Conservation (phyloP, 2,329 filamentous ascomycete species). For the Monilinia polystroma region DNA sequence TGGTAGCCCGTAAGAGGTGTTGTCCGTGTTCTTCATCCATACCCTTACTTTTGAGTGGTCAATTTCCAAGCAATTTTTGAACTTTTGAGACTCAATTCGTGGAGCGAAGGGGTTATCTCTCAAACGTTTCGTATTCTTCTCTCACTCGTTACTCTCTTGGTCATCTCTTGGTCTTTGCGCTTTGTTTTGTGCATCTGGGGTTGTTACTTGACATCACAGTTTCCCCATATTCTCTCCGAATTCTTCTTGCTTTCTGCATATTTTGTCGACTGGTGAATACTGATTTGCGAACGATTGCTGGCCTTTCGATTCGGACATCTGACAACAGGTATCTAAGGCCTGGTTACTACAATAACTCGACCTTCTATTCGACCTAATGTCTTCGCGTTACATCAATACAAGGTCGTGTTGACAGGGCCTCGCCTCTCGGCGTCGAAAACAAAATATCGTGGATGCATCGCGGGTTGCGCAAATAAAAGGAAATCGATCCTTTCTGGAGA, state of each 20-base stretch:
- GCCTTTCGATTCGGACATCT: constrained; percentile 28
- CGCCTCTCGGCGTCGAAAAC: constrained; percentile 15
- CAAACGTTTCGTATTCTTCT: constrained; percentile 33
- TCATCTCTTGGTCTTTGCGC: constrained; percentile 27
- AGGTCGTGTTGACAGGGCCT: constrained; percentile 36
- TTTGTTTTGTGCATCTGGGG: constrained; percentile 10
- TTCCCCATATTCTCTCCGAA: constrained; percentile 24
- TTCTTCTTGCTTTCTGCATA: constrained; percentile 16
- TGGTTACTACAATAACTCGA: constrained; percentile 18
- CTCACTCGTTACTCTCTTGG: constrained; percentile 34
- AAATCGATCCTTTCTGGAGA: constrained; percentile 19
- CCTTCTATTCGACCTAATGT: constrained; percentile 35
- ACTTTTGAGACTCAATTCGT: constrained; percentile 20
- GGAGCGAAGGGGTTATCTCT: constrained; percentile 23
- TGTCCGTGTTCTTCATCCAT: constrained; percentile 6
- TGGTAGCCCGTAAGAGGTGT: constrained; percentile 19
- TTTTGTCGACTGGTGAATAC: constrained; percentile 18
- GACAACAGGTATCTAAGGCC: constrained; percentile 8
- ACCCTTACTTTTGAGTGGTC: constrained; percentile 20
- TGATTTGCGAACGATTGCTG: constrained; percentile 22
- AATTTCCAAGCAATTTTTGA: constrained; percentile 16
- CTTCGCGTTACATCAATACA: constrained; percentile 25
- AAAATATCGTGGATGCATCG: constrained; percentile 28
- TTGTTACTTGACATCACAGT: constrained; percentile 24
- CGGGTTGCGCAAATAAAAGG: constrained; percentile 28